Conservation (phyloP, 169 alveolate genomes). For the Cryptosporidium parvum region DNA sequence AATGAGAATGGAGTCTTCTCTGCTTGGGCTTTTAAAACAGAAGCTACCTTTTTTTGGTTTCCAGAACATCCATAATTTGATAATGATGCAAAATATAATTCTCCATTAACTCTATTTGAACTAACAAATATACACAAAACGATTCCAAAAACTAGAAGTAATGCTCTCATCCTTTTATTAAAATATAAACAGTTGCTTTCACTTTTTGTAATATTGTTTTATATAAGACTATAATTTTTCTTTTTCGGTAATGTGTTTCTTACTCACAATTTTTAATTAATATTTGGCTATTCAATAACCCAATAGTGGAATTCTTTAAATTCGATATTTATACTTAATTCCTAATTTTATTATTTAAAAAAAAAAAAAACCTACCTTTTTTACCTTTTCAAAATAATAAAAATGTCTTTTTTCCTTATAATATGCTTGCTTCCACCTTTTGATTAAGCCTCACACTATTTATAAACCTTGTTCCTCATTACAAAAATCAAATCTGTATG, state of each 20-base stretch:
- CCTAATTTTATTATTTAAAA: conserved; percentile 2
- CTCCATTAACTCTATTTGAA: conserved; percentile 28
- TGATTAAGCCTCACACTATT: conserved; percentile 44
- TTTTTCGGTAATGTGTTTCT: conserved; percentile 29
- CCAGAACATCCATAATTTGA: conserved; percentile 73
- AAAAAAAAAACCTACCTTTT: conserved; percentile 41
- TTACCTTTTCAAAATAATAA: conserved; percentile 21
- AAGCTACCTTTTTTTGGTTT: conserved; percentile 49
- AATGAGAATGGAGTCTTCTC: conserved; percentile 66
- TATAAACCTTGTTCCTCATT: conserved; percentile 42
- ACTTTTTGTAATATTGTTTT: not conserved
- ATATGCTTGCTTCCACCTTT: conserved; percentile 3
- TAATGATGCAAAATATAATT: conserved; percentile 72
- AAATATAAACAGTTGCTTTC: not conserved
- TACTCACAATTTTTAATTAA: not conserved
- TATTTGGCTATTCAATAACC: conserved; percentile 11
- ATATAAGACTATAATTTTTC: conserved; percentile 1
- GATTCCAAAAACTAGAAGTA: conserved; percentile 29
- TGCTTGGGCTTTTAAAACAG: conserved; percentile 34
- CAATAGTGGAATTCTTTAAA: conserved; percentile 5
- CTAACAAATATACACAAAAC: conserved; percentile 13
- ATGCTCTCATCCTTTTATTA: conserved; percentile 14
- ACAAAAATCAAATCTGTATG: conserved; percentile 51
- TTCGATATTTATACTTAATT: conserved; percentile 28
- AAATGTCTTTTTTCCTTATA: conserved; percentile 5